Percentiles rank a stretch among this genome's conserved stretches.
phyloP scores from a whole-genome alignment of 345 rosid genomes.

The Citrus australasica region DNA sequence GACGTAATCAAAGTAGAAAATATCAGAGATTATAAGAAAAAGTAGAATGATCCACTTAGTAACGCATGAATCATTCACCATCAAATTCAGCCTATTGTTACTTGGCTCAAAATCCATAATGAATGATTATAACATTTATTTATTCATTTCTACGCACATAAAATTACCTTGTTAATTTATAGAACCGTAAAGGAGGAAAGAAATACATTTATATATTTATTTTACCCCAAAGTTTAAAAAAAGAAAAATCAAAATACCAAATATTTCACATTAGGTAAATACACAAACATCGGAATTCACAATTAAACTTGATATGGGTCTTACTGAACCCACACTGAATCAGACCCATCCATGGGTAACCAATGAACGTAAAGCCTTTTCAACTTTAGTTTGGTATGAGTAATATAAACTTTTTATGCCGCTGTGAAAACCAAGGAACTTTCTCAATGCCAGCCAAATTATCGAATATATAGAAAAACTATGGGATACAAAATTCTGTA shows the following conservation, averaged over 20 bases:
- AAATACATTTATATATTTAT: not conserved
- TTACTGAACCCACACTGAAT: not conserved
- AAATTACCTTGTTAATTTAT: not conserved
- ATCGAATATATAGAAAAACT: not conserved
- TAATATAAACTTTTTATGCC: not conserved
- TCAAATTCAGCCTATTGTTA: not conserved
- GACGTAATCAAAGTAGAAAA: not conserved
- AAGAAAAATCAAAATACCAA: too few relatives aligned
- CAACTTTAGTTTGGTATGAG: not conserved
- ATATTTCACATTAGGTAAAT: not conserved
- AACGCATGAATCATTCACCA: not conserved
- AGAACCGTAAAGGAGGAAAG: not conserved
- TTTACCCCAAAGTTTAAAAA: too few relatives aligned
- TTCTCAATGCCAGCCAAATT: not conserved
- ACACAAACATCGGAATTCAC: not conserved
- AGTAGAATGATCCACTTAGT: not conserved
- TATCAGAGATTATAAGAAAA: not conserved
- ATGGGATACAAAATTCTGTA: not conserved
- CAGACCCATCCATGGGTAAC: not conserved
- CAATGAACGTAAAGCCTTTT: not conserved
- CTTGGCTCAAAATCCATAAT: not conserved
- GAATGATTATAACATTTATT: not conserved
- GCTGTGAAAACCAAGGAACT: not conserved
- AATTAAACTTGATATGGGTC: not conserved
- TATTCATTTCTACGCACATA: not conserved